Evolutionary conservation across 495 filamentous ascomycete species (phyloP).

Genomic region (Neurospora sp.): DNA sequence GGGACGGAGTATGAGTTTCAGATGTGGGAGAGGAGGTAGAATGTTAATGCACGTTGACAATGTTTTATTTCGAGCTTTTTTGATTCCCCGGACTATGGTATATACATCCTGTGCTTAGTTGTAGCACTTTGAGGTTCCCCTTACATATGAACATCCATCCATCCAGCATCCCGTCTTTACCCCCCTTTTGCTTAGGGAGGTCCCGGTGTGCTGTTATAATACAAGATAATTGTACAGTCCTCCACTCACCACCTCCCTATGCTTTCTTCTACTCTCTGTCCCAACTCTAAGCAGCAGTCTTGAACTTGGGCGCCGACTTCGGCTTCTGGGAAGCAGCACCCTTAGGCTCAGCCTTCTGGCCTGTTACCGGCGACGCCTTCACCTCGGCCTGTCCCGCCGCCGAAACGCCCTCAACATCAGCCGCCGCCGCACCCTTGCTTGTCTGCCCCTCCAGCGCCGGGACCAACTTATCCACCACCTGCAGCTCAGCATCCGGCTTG

Average conservation of each 20-base stretch:
- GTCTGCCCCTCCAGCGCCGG: conserved; percentile 13
- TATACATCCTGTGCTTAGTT: not conserved
- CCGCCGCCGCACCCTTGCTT: conserved; percentile 2
- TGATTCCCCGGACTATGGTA: not conserved
- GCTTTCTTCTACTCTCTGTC: not conserved
- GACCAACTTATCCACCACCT: conserved; percentile 28
- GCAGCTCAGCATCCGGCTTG: conserved; percentile 27
- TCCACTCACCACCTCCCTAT: not conserved
- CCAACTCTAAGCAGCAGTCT: not conserved
- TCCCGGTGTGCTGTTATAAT: not conserved
- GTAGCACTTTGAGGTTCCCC: not conserved
- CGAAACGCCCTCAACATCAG: not conserved
- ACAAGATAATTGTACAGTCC: not conserved
- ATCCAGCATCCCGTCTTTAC: not conserved
- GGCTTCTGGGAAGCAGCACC: not conserved
- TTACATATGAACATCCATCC: not conserved
- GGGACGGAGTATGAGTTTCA: conserved; percentile 54
- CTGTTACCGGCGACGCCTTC: not conserved
- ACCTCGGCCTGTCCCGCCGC: not conserved
- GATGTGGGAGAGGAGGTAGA: conserved; percentile 46
- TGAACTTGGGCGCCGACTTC: not conserved
- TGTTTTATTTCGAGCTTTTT: not conserved
- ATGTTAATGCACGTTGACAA: too few relatives aligned
- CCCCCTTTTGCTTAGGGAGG: not conserved
- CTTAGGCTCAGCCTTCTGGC: not conserved